phyloP scores from a whole-genome alignment of 805 yeast species.

The Lachancea sp. region DNA sequence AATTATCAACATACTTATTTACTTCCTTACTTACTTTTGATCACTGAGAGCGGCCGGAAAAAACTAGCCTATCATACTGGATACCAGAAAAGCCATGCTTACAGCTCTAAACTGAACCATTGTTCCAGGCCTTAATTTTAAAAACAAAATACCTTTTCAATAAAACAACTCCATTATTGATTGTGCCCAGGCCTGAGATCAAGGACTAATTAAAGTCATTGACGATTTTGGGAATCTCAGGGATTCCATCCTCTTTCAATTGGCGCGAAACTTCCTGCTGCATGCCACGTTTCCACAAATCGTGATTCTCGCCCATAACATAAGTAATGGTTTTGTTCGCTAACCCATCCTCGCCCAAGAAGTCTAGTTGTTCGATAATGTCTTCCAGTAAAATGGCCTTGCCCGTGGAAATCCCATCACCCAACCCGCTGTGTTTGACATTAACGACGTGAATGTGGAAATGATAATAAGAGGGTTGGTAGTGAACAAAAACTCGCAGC shows the following conservation, averaged over 20 bases:
- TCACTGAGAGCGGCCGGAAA: not conserved
- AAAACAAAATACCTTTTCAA: not conserved
- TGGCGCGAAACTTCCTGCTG: conserved; percentile 25
- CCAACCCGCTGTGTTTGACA: conserved; percentile 58
- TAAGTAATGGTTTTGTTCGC: conserved; percentile 53
- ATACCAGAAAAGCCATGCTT: not conserved
- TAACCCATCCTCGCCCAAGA: conserved; percentile 53
- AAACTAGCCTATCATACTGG: not conserved
- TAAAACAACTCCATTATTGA: no score
- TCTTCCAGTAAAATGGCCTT: conserved; percentile 79
- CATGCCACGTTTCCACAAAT: conserved; percentile 50
- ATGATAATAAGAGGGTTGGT: conserved; percentile 95
- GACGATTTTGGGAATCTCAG: conserved; percentile 12
- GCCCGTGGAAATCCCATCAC: conserved; percentile 65
- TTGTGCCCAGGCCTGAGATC: not conserved
- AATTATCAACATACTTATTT: not conserved
- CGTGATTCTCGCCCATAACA: conserved; percentile 69
- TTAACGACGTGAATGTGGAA: conserved; percentile 89
- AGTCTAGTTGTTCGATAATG: conserved; percentile 61
- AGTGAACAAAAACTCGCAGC: conserved; percentile 76
- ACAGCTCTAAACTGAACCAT: no score
- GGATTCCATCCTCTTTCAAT: conserved; percentile 27
- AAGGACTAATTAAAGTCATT: conserved; percentile 6
- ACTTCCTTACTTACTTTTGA: conserved; percentile 1
- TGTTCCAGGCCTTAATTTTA: not conserved